Conservation (phyloP, 2,329 filamentous ascomycete species). For the Monilinia aucupariae region DNA sequence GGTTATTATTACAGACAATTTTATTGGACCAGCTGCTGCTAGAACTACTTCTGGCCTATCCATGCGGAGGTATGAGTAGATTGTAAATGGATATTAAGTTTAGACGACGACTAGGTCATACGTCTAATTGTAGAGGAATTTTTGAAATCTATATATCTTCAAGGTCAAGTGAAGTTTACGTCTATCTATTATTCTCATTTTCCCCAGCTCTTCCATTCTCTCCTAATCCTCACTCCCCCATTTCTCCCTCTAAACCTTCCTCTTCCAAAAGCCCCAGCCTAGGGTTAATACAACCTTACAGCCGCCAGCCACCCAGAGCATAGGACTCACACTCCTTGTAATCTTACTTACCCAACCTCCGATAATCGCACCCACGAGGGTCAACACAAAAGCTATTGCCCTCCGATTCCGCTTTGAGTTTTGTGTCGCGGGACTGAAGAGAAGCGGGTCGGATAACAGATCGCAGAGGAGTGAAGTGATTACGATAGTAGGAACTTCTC, state of each 20-base stretch:
- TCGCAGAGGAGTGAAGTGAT: slow-evolving; percentile 76
- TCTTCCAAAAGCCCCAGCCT: slow-evolving; percentile 42
- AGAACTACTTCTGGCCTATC: not conserved
- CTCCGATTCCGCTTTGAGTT: slow-evolving; percentile 48
- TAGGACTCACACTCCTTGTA: slow-evolving; percentile 41
- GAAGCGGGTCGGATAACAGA: slow-evolving; percentile 58
- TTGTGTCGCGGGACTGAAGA: slow-evolving; percentile 36
- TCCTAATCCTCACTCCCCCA: not conserved
- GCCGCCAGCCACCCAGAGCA: slow-evolving; percentile 37
- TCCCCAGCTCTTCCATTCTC: not conserved
- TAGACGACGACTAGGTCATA: not conserved
- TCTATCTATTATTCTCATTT: not conserved
- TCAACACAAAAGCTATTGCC: slow-evolving; percentile 42
- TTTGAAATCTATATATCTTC: not conserved
- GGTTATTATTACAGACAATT: not conserved
- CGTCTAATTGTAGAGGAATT: not conserved
- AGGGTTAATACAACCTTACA: slow-evolving; percentile 50
- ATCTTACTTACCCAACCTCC: slow-evolving; percentile 44
- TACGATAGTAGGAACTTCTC: slow-evolving; percentile 67
- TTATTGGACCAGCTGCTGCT: not conserved
- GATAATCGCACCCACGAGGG: slow-evolving; percentile 45
- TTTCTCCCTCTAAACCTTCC: not conserved
- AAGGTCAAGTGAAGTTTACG: no score
- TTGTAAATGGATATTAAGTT: not conserved
- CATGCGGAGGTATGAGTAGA: not conserved